These are phyloP conservation scores for Melampsora larici-populina DNA, from an alignment of 1,284 basidiomycete species.

Conservation along the genomic window DNA sequence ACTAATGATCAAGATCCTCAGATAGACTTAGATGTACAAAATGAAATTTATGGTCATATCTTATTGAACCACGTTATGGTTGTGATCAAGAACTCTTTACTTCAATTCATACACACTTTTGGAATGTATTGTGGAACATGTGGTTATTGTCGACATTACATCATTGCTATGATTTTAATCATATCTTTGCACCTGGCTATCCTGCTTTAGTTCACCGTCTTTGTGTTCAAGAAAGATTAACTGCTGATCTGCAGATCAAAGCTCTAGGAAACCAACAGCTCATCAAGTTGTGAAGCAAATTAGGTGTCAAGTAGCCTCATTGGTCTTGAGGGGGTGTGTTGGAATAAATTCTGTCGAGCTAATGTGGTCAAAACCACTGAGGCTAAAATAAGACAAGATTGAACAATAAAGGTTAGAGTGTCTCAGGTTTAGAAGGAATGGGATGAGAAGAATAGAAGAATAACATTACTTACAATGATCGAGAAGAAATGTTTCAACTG, in stretches of 20 bases:
- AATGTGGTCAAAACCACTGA: no score
- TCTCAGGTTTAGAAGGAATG: no score
- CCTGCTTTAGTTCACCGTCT: constrained; percentile 91
- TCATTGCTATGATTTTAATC: constrained; percentile 81
- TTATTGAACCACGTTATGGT: constrained; percentile 91
- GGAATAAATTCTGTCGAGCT: no score
- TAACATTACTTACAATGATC: no score
- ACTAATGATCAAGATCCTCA: constrained; percentile 68
- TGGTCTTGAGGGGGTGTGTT: no score
- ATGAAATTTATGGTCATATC: constrained; percentile 91
- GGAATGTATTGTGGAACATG: constrained; percentile 79
- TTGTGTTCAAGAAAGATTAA: constrained; percentile 85
- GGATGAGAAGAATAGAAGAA: no score
- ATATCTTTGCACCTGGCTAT: constrained; percentile 88
- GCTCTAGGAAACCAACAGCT: no score
- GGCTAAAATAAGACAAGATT: no score
- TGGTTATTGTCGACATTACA: constrained; percentile 94
- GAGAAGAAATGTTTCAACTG: no score
- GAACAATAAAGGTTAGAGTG: no score
- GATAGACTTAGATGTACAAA: constrained; percentile 95
- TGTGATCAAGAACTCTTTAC: constrained; percentile 72
- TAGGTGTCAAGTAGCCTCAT: no score
- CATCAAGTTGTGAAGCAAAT: no score
- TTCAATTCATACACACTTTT: constrained; percentile 89
- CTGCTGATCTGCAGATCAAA: constrained; percentile 71